Percentiles rank a stretch among this genome's conserved stretches.
Conservation (phyloP, 2,329 filamentous ascomycete genomes). For the Aspergillus costaricaensis region DNA sequence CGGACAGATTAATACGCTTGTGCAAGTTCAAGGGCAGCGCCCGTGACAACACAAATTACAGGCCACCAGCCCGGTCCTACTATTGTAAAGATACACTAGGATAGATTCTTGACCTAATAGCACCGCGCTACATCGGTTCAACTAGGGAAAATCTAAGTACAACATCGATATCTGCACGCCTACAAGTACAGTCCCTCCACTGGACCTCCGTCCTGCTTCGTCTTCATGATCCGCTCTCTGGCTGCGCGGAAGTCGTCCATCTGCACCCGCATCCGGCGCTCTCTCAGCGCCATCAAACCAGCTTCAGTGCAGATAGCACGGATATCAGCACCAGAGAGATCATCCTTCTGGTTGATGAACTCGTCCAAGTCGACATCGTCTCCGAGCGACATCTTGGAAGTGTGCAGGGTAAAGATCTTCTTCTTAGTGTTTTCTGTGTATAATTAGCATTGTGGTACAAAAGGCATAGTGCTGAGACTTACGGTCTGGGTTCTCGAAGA, state of each 20-base stretch:
- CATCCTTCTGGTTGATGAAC: slow-evolving; percentile 98
- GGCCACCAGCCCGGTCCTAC: background rate
- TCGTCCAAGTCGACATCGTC: slow-evolving; percentile 98
- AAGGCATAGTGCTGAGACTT: slow-evolving; percentile 33
- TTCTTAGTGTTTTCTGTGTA: slow-evolving; percentile 76
- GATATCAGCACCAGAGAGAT: slow-evolving; percentile 95
- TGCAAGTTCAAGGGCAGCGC: background rate
- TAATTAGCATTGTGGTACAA: slow-evolving; percentile 23
- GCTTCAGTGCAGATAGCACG: slow-evolving; percentile 98
- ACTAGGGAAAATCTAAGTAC: slow-evolving; percentile 14
- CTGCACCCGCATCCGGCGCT: slow-evolving; percentile 95
- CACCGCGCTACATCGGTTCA: slow-evolving; percentile 7
- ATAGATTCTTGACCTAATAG: slow-evolving; percentile 11
- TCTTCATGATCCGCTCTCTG: slow-evolving; percentile 91
- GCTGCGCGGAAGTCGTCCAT: slow-evolving; percentile 97
- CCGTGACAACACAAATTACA: background rate
- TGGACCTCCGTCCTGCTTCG: slow-evolving; percentile 97
- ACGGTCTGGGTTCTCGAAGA: slow-evolving; percentile 72
- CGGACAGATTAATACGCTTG: background rate
- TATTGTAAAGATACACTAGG: slow-evolving; percentile 30
- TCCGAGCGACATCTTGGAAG: slow-evolving; percentile 95
- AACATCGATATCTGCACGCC: slow-evolving; percentile 20
- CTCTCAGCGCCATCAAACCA: slow-evolving; percentile 87
- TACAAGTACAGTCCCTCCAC: slow-evolving; percentile 96
- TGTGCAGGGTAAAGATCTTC: slow-evolving; percentile 98